Conservation (phyloP, 2,329 filamentous ascomycete species). For the Fusarium bactridioides region DNA sequence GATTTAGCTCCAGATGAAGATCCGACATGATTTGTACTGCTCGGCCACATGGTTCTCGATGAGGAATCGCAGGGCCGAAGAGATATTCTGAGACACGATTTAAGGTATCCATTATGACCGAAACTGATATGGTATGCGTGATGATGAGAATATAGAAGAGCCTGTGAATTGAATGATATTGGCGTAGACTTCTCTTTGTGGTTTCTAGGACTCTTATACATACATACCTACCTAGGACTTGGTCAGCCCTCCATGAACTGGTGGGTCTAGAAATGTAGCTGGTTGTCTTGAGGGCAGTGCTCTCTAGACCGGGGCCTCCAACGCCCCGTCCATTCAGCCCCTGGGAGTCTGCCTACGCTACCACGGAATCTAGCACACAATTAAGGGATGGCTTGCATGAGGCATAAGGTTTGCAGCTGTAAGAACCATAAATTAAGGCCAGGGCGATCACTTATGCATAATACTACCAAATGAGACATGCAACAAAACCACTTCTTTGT, state of each 20-base stretch:
- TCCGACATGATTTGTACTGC: slow-evolving; percentile 55
- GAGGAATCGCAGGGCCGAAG: slow-evolving; percentile 19
- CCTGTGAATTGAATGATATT: not conserved
- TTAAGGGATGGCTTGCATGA: slow-evolving; percentile 6
- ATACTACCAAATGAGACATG: not conserved
- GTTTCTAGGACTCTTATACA: slow-evolving; percentile 21
- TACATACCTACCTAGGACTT: slow-evolving; percentile 11
- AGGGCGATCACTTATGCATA: not conserved
- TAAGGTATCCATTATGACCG: slow-evolving; percentile 19
- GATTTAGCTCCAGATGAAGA: slow-evolving; percentile 57
- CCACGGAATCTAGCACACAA: not conserved
- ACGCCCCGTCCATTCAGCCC: slow-evolving; percentile 20
- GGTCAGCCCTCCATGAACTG: not conserved
- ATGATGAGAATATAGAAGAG: not conserved
- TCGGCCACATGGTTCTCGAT: slow-evolving; percentile 30
- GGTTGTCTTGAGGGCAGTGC: slow-evolving; percentile 24
- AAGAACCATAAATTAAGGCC: not conserved
- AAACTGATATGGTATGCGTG: not conserved
- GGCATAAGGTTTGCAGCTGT: not conserved
- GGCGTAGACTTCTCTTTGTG: not conserved
- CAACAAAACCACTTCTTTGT: slow-evolving; percentile 9
- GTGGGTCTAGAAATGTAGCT: slow-evolving; percentile 16
- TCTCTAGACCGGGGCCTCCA: slow-evolving; percentile 31
- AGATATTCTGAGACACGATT: slow-evolving; percentile 33
- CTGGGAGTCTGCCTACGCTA: slow-evolving; percentile 24